phyloP scores from a whole-genome alignment of 2,329 filamentous ascomycete genomes.

The Coniochaeta sp. region DNA sequence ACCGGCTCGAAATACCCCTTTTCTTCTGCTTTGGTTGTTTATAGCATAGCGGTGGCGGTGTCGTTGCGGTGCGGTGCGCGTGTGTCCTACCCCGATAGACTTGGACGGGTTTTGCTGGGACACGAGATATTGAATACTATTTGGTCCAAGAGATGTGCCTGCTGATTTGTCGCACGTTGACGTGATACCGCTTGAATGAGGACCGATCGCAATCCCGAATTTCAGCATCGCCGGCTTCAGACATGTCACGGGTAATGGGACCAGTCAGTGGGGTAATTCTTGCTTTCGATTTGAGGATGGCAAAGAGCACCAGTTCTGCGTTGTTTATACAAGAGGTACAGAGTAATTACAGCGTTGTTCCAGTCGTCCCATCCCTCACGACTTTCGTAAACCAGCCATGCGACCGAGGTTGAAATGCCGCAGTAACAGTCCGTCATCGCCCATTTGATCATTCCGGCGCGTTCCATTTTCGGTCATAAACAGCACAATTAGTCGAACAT shows the following conservation, averaged over 20 bases:
- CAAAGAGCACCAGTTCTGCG: neutral
- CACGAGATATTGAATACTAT: no score
- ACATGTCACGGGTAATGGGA: no score
- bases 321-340: constrained; percentile 2
- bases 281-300: neutral
- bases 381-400: neutral
- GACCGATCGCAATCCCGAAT: no score
- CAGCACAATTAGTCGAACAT: neutral
- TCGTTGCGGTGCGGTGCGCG: no score
- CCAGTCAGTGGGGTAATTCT: no score
- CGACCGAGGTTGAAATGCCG: neutral
- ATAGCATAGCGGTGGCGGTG: constrained; percentile 1
- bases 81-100: neutral
- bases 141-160: no score
- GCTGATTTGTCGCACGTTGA: no score
- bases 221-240: no score
- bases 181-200: no score
- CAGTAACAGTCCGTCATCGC: neutral
- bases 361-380: neutral
- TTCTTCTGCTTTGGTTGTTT: neutral
- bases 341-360: neutral
- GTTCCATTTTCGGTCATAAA: neutral
- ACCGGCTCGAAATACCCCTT: neutral
- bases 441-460: constrained; percentile 1
- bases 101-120: no score